These are phyloP conservation scores for Talaromyces rugulosus DNA, from an alignment of 2,329 filamentous ascomycete species.

Conservation along the genomic window DNA sequence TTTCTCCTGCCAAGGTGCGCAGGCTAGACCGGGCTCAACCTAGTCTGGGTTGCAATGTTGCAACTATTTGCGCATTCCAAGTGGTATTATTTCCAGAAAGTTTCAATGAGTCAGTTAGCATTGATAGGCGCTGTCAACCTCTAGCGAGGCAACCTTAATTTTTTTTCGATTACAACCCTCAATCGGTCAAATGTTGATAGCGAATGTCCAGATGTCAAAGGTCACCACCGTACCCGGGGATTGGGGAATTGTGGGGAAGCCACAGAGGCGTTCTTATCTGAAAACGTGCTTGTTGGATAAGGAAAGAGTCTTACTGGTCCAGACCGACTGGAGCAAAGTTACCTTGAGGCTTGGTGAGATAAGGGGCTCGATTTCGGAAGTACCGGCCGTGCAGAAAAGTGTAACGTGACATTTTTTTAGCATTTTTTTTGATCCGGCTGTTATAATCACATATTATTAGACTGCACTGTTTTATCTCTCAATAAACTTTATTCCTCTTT, in stretches of 20 bases:
- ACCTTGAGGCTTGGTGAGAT: not conserved
- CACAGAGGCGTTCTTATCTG: not conserved
- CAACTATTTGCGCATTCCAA: not conserved
- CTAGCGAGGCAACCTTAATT: not conserved
- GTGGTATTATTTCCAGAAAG: constrained; percentile 29
- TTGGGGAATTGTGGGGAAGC: not conserved
- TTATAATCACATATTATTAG: not conserved
- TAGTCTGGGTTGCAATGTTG: not conserved
- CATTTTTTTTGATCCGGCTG: not conserved
- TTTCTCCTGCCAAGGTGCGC: not conserved
- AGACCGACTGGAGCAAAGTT: not conserved
- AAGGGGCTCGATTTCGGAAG: not conserved
- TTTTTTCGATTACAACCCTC: too few species aligned
- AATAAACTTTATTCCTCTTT: not conserved
- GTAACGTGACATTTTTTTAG: not conserved
- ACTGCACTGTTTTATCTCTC: not conserved
- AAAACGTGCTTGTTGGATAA: not conserved
- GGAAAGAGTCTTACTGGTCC: not conserved
- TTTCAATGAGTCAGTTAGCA: constrained; percentile 13
- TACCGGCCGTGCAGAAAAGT: not conserved
- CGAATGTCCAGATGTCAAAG: too few species aligned
- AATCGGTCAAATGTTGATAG: not conserved
- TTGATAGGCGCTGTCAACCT: not conserved
- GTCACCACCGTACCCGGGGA: not conserved
- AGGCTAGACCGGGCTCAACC: not conserved